Conservation (phyloP, 2,329 filamentous ascomycete species). For the Cordyceps sp. region DNA sequence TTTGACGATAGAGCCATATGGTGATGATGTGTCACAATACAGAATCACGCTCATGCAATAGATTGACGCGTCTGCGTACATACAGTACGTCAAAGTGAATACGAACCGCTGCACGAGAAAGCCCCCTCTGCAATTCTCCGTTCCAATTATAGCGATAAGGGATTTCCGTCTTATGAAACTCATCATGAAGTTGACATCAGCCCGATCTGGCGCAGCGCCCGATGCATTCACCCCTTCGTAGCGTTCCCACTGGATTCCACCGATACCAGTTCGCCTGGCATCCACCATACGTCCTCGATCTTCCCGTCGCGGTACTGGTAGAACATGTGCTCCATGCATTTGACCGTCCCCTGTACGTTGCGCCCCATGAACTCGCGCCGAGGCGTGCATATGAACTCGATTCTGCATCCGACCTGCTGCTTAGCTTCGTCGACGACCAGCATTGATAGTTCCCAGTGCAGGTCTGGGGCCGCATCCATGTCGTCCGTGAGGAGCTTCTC, state of each 20-base stretch:
- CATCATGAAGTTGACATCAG: too few species aligned
- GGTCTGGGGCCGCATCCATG: neutral
- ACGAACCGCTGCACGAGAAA: too few species aligned
- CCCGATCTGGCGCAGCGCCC: too few species aligned
- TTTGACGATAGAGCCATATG: too few species aligned
- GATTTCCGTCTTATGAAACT: too few species aligned
- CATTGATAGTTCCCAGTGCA: neutral
- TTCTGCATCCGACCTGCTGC: neutral
- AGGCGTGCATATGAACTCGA: conserved; percentile 1
- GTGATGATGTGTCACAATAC: too few species aligned
- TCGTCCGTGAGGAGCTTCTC: conserved; percentile 1
- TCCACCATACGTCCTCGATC: conserved; percentile 1
- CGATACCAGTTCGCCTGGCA: neutral
- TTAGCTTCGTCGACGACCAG: neutral
- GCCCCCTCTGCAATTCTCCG: too few species aligned
- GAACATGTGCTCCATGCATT: conserved; percentile 1
- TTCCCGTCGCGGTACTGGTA: neutral
- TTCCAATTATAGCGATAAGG: too few species aligned
- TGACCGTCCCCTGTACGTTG: neutral
- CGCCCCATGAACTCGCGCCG: neutral
- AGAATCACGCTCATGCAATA: too few species aligned
- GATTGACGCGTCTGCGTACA: too few species aligned
- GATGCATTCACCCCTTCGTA: neutral
- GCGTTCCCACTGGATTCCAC: neutral
- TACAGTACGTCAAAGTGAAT: too few species aligned